A percentile compares a stretch with the other conserved stretches of the same genome.
These are phyloP conservation scores for Hygrophorus pudorinus DNA, from an alignment of 768 basidiomycete genomes.

Conservation along the genomic window DNA sequence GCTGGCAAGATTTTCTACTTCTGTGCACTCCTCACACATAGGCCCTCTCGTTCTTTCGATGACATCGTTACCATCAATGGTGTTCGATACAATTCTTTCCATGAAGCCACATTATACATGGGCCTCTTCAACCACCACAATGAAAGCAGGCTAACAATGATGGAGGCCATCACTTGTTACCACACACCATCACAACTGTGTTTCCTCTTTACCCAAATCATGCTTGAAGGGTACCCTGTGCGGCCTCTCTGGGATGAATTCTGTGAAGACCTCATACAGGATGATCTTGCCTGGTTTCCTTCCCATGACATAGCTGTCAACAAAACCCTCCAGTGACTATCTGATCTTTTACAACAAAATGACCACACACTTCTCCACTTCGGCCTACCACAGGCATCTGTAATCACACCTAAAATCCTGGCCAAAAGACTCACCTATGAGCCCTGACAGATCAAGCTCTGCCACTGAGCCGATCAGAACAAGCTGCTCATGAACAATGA, in stretches of 20 bases:
- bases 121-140: not conserved
- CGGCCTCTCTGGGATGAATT: constrained; percentile 1
- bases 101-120: too few species aligned
- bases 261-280: not conserved
- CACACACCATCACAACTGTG: constrained; percentile 1
- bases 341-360: not conserved
- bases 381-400: not conserved
- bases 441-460: not conserved
- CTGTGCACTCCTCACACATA: too few species aligned
- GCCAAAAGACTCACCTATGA: not conserved
- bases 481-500: not conserved
- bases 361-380: not conserved
- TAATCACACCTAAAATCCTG: too few species aligned
- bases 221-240: not conserved
- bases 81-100: not conserved
- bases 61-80: not conserved
- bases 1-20: too few species aligned
- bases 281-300: not conserved
- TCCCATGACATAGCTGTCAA: not conserved
- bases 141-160: not conserved
- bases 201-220: constrained; percentile 1
- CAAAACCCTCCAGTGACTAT: constrained; percentile 1
- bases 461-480: not conserved
- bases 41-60: too few species aligned
- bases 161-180: not conserved